A percentile compares a stretch with the other conserved stretches of the same genome.
phyloP scores from a whole-genome alignment of 2,329 filamentous ascomycete genomes.

The Ophiostoma ips region DNA sequence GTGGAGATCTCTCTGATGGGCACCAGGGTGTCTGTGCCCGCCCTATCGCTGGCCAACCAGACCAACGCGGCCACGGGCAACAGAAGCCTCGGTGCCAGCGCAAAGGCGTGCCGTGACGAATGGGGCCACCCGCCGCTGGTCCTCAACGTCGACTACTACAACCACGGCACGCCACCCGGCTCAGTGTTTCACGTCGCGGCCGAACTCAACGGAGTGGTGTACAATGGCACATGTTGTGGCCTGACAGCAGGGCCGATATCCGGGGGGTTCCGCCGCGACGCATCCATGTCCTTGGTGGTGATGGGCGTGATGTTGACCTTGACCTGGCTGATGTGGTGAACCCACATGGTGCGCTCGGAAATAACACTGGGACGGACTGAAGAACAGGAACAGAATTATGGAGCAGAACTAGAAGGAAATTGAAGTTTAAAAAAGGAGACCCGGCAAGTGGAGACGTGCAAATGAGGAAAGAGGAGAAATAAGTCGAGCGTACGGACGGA shows the following conservation, averaged over 20 bases:
- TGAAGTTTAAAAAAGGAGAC: no score
- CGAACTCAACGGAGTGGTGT: conserved; percentile 57
- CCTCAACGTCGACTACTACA: conserved; percentile 77
- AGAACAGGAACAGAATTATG: no score
- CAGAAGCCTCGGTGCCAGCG: conserved; percentile 52
- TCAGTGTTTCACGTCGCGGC: conserved; percentile 68
- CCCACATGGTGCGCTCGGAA: no score
- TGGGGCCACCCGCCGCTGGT: conserved; percentile 65
- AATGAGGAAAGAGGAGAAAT: no score
- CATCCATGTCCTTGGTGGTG: neutral
- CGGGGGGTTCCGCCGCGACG: neutral
- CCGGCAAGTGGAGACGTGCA: no score
- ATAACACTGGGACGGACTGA: no score
- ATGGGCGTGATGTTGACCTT: neutral
- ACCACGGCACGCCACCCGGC: conserved; percentile 49
- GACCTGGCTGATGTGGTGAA: neutral
- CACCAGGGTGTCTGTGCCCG: conserved; percentile 53
- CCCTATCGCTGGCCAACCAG: conserved; percentile 51
- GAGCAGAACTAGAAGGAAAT: no score
- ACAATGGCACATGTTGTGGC: conserved; percentile 47
- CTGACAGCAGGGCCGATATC: conserved; percentile 4
- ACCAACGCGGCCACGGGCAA: conserved; percentile 55
- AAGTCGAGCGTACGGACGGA: no score
- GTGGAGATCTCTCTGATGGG: conserved; percentile 56
- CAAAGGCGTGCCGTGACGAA: conserved; percentile 42